A percentile compares a stretch with the other conserved stretches of the same genome.
Conservation (phyloP, 805 yeast genomes). For the Alloascoidea africana region DNA sequence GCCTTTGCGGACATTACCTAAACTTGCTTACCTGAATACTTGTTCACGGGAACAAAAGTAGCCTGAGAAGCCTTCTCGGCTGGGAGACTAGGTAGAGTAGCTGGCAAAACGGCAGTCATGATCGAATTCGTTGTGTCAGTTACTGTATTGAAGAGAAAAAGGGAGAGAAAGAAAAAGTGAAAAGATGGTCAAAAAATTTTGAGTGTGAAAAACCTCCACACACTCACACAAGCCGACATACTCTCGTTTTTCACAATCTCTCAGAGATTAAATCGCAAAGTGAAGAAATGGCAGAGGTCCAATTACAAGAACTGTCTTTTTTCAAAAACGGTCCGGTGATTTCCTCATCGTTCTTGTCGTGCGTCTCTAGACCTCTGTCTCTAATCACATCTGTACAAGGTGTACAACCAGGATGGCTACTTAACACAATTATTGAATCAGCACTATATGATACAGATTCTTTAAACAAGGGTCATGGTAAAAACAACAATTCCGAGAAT, state of each 20-base stretch:
- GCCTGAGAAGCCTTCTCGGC: not conserved
- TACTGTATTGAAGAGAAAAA: not conserved
- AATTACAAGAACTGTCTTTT: constrained; percentile 42
- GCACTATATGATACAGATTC: constrained; percentile 30
- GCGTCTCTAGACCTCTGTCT: constrained; percentile 15
- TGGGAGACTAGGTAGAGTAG: not conserved
- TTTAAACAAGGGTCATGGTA: constrained; percentile 16
- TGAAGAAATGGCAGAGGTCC: constrained; percentile 14
- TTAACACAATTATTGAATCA: constrained; percentile 37
- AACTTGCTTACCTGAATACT: too few relatives aligned
- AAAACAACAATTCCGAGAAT: too few relatives aligned
- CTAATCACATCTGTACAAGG: constrained; percentile 29
- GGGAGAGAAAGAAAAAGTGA: too few relatives aligned
- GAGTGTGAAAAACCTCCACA: too few relatives aligned
- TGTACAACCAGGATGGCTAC: constrained; percentile 51
- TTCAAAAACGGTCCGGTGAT: constrained; percentile 34
- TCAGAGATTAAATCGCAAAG: too few relatives aligned
- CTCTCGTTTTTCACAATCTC: too few relatives aligned
- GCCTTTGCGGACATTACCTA: not conserved
- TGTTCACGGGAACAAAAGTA: not conserved
- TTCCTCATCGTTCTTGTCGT: constrained; percentile 11
- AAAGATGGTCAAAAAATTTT: too few relatives aligned
- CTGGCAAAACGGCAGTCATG: not conserved
- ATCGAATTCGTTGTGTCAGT: not conserved
- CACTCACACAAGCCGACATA: too few relatives aligned